Evolutionary conservation across 805 yeast genomes (phyloP).

Genomic region (Cyberlindnera maclurae): DNA sequence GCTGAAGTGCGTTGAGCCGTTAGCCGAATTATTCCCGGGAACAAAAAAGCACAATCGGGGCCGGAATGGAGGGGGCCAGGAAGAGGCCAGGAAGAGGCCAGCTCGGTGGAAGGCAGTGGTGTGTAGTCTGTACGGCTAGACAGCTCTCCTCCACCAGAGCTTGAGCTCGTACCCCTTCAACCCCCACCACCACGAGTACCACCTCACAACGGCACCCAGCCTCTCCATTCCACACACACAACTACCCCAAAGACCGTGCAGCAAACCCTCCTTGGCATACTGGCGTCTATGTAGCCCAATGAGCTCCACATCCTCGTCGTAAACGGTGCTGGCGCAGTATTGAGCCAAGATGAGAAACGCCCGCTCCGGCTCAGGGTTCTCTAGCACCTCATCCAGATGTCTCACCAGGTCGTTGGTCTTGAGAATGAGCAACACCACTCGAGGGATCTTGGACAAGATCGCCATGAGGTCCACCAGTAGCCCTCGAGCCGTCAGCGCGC

Average conservation of each 20-base stretch:
- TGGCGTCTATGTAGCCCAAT: background rate
- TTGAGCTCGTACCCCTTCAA: constrained; percentile 1
- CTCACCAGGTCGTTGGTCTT: constrained; percentile 94
- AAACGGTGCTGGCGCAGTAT: constrained; percentile 80
- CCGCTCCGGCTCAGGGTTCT: constrained; percentile 74
- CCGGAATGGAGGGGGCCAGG: too few species aligned
- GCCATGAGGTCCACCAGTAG: constrained; percentile 71
- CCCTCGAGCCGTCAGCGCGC: constrained; percentile 52
- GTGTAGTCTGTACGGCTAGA: too few species aligned
- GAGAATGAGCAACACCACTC: constrained; percentile 75
- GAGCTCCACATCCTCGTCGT: constrained; percentile 53
- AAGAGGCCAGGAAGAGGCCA: too few species aligned
- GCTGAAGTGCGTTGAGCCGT: too few species aligned
- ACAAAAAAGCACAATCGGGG: too few species aligned
- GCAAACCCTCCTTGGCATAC: background rate
- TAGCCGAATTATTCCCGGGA: too few species aligned
- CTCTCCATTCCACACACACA: background rate
- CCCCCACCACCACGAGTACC: constrained; percentile 4
- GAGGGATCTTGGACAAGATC: constrained; percentile 71
- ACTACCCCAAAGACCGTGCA: background rate
- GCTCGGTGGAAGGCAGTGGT: too few species aligned
- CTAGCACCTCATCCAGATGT: constrained; percentile 74
- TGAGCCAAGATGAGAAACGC: constrained; percentile 84
- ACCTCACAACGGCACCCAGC: constrained; percentile 1
- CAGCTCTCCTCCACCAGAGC: constrained; percentile 1